Percentiles rank a stretch among this genome's conserved stretches.
Evolutionary conservation across 805 yeast species (phyloP).

Genomic region (Yarrowia osloensis): DNA sequence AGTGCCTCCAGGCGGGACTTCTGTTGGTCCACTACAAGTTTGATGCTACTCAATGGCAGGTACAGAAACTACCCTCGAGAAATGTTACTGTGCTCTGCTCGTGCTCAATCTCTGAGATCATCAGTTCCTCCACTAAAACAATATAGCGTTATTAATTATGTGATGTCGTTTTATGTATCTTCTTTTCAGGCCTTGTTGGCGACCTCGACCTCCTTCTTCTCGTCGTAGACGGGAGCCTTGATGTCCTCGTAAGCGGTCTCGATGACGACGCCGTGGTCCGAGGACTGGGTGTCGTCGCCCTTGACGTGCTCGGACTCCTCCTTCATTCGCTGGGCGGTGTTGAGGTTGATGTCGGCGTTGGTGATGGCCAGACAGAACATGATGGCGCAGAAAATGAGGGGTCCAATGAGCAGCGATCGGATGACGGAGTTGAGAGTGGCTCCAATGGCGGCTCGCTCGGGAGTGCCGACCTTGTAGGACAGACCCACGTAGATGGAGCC

Average conservation of each 20-base stretch:
- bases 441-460: slow-evolving; percentile 11
- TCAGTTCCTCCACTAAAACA: no score
- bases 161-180: background rate
- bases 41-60: no score
- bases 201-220: background rate
- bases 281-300: background rate
- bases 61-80: no score
- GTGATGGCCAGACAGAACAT: slow-evolving; percentile 14
- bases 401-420: slow-evolving; percentile 18
- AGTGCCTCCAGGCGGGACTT: no score
- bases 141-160: background rate
- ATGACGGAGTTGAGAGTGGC: slow-evolving; percentile 14
- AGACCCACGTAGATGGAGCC: background rate
- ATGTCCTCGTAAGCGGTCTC: background rate
- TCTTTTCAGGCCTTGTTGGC: background rate
- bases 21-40: no score
- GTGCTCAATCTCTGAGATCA: no score
- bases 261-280: background rate
- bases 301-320: slow-evolving; percentile 12
- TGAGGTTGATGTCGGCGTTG: slow-evolving; percentile 8
- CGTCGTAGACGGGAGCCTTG: background rate
- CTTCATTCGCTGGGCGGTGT: slow-evolving; percentile 17
- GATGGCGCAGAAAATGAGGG: slow-evolving; percentile 9
- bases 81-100: no score
- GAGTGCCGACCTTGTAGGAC: background rate